A percentile compares a stretch with the other conserved stretches of the same genome.
Evolutionary conservation across 2,329 filamentous ascomycete species (phyloP).

Genomic region (Beauveria rudraprayagi): DNA sequence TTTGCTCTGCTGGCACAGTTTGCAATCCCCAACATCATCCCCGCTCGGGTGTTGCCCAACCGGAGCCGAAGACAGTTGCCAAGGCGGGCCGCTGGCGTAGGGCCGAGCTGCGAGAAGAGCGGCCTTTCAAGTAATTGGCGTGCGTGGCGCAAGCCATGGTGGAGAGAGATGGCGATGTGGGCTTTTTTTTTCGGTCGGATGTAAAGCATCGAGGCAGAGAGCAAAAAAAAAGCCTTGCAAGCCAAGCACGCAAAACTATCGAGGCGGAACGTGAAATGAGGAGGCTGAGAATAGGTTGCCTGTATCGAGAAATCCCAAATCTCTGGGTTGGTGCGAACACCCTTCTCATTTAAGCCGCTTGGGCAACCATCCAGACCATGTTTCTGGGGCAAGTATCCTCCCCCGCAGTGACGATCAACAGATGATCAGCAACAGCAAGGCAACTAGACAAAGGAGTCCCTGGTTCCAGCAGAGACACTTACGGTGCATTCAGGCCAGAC

Average conservation of each 20-base stretch:
- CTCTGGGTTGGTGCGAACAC: not conserved
- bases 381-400: constrained; percentile 3
- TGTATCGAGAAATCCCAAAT: not conserved
- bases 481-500: not conserved
- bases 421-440: not conserved
- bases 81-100: not conserved
- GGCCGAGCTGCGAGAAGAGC: not conserved
- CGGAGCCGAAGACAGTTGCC: not conserved
- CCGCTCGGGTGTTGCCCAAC: not conserved
- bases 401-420: constrained; percentile 7
- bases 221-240: not conserved
- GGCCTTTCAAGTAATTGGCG: no score
- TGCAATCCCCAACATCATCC: not conserved
- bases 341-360: not conserved
- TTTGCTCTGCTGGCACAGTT: not conserved
- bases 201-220: not conserved
- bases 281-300: not conserved
- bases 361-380: not conserved
- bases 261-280: not conserved
- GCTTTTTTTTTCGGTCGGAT: not conserved
- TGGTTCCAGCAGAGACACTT: not conserved
- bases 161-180: constrained; percentile 2
- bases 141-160: constrained; percentile 4
- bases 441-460: not conserved
- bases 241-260: no score